Percentiles rank a stretch among this genome's conserved stretches.
These are phyloP conservation scores for Mycena latifolia DNA, from an alignment of 768 basidiomycete genomes.

Conservation along the genomic window DNA sequence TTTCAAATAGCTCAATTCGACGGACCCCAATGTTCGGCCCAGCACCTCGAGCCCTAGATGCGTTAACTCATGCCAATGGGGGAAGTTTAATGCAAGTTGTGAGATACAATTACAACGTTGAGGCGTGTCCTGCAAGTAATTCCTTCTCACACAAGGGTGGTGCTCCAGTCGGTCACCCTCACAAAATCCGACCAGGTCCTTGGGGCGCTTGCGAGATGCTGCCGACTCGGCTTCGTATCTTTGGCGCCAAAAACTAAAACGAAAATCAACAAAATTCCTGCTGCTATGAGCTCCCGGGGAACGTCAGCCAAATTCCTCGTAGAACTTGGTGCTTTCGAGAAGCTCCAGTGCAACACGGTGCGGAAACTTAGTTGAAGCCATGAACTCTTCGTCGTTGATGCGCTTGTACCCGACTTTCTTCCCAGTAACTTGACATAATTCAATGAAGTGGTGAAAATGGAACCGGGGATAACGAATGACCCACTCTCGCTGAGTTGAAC, in stretches of 20 bases:
- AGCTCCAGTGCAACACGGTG: slow-evolving; percentile 12
- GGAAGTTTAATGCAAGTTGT: too few relatives aligned
- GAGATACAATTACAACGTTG: too few relatives aligned
- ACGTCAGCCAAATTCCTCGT: slow-evolving; percentile 27
- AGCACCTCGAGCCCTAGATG: too few relatives aligned
- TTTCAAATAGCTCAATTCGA: too few relatives aligned
- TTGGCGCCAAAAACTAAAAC: slow-evolving; percentile 8
- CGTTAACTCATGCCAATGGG: too few relatives aligned
- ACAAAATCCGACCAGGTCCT: slow-evolving; percentile 26
- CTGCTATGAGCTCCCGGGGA: background rate
- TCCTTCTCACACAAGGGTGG: slow-evolving; percentile 1
- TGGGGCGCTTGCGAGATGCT: slow-evolving; percentile 7
- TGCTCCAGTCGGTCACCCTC: slow-evolving; percentile 18
- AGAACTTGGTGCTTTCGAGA: slow-evolving; percentile 8
- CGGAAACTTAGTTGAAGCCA: background rate
- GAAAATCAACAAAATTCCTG: background rate
- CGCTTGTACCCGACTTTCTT: slow-evolving; percentile 17
- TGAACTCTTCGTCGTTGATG: slow-evolving; percentile 18
- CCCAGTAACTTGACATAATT: slow-evolving; percentile 15
- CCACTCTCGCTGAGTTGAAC: slow-evolving; percentile 15
- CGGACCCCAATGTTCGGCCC: too few relatives aligned
- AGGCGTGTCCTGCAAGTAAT: too few relatives aligned
- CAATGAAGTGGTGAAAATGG: background rate
- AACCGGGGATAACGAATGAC: background rate
- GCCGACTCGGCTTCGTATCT: slow-evolving; percentile 2